Percentiles rank a stretch among this genome's conserved stretches.
These are phyloP conservation scores for Pholiota molesta DNA, from an alignment of 768 basidiomycete species.

Conservation along the genomic window DNA sequence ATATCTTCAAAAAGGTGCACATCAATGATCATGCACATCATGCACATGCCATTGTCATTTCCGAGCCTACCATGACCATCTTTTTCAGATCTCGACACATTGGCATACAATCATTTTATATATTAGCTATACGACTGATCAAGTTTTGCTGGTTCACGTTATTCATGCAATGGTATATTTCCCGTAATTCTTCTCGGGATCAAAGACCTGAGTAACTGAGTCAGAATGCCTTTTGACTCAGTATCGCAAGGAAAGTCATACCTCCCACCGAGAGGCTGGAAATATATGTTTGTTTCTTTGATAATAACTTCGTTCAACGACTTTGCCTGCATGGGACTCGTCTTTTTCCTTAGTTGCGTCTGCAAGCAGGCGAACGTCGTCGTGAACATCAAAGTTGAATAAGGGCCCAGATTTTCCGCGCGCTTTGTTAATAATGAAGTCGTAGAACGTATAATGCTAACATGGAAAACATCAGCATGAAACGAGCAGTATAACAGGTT, in stretches of 20 bases:
- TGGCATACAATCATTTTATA: too few species aligned
- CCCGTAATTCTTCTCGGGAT: conserved; percentile 93
- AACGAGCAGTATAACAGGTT: background rate
- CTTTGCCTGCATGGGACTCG: conserved; percentile 98
- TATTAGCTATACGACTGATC: too few species aligned
- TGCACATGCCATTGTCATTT: too few species aligned
- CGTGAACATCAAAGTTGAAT: conserved; percentile 99
- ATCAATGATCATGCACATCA: too few species aligned
- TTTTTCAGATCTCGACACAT: too few species aligned
- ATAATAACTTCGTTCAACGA: conserved; percentile 95
- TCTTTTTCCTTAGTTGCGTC: conserved; percentile 98
- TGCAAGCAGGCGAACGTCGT: conserved; percentile 91
- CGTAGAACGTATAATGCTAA: conserved; percentile 98
- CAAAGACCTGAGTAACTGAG: conserved; percentile 65
- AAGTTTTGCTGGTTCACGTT: too few species aligned
- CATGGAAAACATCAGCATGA: conserved; percentile 2
- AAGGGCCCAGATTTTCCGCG: conserved; percentile 97
- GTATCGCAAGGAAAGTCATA: conserved; percentile 33
- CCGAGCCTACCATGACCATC: too few species aligned
- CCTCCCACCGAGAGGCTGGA: conserved; percentile 96
- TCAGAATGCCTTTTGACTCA: background rate
- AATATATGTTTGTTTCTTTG: conserved; percentile 98
- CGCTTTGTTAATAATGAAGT: conserved; percentile 98
- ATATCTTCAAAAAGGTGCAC: too few species aligned
- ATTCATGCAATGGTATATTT: conserved; percentile 74